A percentile compares a stretch with the other conserved stretches of the same genome.
Conservation (phyloP, 1,284 basidiomycete species). For the Marasmius oreades region DNA sequence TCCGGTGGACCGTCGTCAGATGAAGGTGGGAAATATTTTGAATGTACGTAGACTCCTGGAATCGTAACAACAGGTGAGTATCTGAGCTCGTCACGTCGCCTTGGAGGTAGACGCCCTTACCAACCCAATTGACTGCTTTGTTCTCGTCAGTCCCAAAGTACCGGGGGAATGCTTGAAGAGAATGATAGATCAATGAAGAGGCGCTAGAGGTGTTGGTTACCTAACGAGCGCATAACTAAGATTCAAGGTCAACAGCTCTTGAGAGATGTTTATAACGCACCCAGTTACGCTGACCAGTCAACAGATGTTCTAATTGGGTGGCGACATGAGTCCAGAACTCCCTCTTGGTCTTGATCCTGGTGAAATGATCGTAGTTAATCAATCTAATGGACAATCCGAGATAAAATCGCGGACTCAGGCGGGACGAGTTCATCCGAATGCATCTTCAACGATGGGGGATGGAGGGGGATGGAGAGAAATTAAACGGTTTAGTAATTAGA, state of each 20-base stretch:
- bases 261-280: conserved; percentile 39
- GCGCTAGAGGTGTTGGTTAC: conserved; percentile 85
- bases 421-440: conserved; percentile 45
- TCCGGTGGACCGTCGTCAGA: conserved; percentile 16
- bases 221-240: conserved; percentile 33
- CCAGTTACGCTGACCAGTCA: conserved; percentile 75
- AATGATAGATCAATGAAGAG: conserved; percentile 74
- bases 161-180: conserved; percentile 61
- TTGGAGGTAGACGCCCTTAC: conserved; percentile 42
- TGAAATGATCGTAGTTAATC: not conserved
- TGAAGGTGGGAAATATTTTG: conserved; percentile 58
- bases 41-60: conserved; percentile 79
- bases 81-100: not conserved
- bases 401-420: conserved; percentile 29
- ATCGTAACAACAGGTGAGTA: conserved; percentile 11
- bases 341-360: conserved; percentile 57
- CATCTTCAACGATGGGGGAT: not conserved
- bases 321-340: conserved; percentile 79
- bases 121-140: conserved; percentile 85
- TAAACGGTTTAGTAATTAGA: too few relatives aligned
- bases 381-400: not conserved
- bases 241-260: too few relatives aligned
- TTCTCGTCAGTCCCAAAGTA: conserved; percentile 61
- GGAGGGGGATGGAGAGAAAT: not conserved
- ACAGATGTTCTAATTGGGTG: conserved; percentile 55